Base-by-base conservation (phyloP, 2,329 filamentous ascomycete species). In the Arthrobotrys conoides region DNA sequence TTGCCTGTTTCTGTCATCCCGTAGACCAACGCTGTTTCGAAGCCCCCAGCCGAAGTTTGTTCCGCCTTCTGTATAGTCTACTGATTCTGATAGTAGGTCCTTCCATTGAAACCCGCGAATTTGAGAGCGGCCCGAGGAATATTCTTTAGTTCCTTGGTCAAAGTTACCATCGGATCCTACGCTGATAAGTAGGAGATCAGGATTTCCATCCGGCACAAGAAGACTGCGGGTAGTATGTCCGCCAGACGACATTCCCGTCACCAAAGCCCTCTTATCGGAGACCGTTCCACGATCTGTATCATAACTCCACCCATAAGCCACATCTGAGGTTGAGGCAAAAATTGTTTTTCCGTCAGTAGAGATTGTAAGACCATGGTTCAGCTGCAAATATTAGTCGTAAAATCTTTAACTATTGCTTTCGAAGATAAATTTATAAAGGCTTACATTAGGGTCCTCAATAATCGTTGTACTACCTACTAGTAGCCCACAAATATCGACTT, bases 11-110 rank as follows among this genome's bases (percentile, higher is more conserved):
- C n/a, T 51, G 67, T 92, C 87, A 83, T 92, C 91, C 18, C 86
- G 89, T 1, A 93, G 84, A 6, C 91, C 92, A 3, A 93, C 91
- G 0, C 90, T 90, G 83, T 93, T 93, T 48, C 91, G 87, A 64
- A 94, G 85, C 12, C 92, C 92, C 91, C 91, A 93, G n/a, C 91
- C 88, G 1, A 89, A 83, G 0, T 88, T 81, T 12, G 83, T 80
- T 1, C 88, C 88, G 14, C 88, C 79, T 84, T 84, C 80, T 38
- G 87, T 85, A 59, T 86, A 90, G 46, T 48, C 80, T 88, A 84
- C 82, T 85, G 88, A 71, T 86, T 84, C 76, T 87, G 87, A 2
- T 83, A 82, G 48, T 83, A 84, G 18, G 83, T 81, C 64, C 86
- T 85, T 72, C 82, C 86, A 51, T 89, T 82, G 86, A 83, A 89